Percentiles rank a stretch among this genome's conserved stretches.
Evolutionary conservation across 176 grass and related monocot species (phyloP).

Genomic region (Ananas comosus): DNA sequence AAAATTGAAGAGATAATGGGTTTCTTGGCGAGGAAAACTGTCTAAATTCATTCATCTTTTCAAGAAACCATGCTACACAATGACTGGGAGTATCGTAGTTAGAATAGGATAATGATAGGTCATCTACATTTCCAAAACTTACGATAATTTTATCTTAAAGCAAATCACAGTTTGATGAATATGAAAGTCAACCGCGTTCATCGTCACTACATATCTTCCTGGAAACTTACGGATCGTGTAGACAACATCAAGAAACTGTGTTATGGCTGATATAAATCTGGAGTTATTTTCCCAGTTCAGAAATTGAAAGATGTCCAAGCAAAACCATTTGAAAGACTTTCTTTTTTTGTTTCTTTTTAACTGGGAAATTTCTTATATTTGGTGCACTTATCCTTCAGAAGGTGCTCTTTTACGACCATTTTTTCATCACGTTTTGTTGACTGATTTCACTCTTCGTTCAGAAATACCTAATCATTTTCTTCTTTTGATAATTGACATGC

Average conservation of each 20-base stretch:
- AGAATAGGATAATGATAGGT: too few species aligned
- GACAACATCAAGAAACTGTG: too few species aligned
- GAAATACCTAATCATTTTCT: background rate
- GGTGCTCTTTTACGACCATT: background rate
- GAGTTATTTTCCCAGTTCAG: background rate
- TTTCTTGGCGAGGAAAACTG: too few species aligned
- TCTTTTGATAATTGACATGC: conserved; percentile 10
- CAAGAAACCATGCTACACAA: too few species aligned
- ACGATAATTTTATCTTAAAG: too few species aligned
- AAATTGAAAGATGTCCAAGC: background rate
- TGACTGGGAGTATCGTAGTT: too few species aligned
- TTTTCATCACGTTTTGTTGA: background rate
- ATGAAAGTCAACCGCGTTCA: too few species aligned
- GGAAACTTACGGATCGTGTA: background rate
- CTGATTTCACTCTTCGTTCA: background rate
- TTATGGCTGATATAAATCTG: too few species aligned
- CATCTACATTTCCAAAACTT: too few species aligned
- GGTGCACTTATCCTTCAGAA: background rate
- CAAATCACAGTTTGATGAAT: too few species aligned
- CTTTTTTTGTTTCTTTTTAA: background rate
- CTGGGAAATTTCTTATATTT: background rate
- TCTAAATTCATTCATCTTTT: too few species aligned
- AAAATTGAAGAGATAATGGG: too few species aligned
- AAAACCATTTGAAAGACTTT: background rate
- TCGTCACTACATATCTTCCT: background rate